Base-by-base conservation (phyloP, 139 green algal species). In the Tetratostichococcus sp. region DNA sequence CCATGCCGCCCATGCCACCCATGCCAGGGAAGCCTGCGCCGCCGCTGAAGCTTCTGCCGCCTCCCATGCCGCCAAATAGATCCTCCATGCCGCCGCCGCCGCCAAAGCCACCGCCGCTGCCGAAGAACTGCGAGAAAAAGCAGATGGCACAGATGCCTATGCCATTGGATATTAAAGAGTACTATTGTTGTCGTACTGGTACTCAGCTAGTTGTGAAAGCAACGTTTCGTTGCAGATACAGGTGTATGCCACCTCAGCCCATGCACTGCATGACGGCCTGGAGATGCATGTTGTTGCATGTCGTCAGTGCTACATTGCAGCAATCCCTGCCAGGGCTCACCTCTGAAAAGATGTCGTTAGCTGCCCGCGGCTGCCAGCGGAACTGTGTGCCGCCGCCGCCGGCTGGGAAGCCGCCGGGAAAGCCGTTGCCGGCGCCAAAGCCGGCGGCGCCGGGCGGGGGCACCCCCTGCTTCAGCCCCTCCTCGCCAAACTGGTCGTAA, bases 401-500 rank as follows among this genome's bases (percentile, higher is more conserved):
- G 17, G 30, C 73, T 57, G 50, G 67, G n/a, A 84, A 75, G 25
- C 75, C 80, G 16, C 81, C 81, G 30, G 50, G 72, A 65, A 79
- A 73, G 35, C 77, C 75, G 5, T 71, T 66, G 22, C 42, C 67
- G 1, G 39, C 71, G 32, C 75, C 79, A 2, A 43, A 39, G 14
- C 73, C 71, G 14, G 75, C 82, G 26, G 32, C 70, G 16, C 79
- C 77, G 50, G 76, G 69, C 30, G 75, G 72, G 6, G 72, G 69
- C 21, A 42, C 58, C n/a, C 87, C 85, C 30, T 79, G 31, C 73
- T 97, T 97, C 1, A 97, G 82, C 0, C 93, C 93, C 78, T 97
- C 91, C 82, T 96, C 91, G 0, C 93, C 93, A 81, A 84, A 92
- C 35, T 75, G 73, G 75, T 97, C 93, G 74, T 93, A 97, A 0